phyloP scores from a whole-genome alignment of 371 early-diverging fungal species.

The Apophysomyces variabilis region DNA sequence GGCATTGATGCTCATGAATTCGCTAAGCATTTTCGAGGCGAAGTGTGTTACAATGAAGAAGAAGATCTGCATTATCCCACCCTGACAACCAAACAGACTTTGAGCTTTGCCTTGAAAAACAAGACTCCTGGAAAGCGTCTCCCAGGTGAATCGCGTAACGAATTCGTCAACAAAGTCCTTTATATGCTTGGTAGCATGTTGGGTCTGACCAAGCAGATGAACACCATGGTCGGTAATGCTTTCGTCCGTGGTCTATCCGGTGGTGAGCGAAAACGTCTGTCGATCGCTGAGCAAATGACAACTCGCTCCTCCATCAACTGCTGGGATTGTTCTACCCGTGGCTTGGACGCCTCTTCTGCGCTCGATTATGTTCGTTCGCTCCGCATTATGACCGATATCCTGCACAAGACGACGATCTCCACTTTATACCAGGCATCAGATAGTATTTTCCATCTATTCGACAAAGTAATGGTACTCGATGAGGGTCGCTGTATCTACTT shows the following conservation, averaged over 20 bases:
- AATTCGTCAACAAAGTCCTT: conserved; percentile 36
- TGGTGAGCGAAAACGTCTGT: conserved; percentile 86
- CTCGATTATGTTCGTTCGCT: conserved; percentile 73
- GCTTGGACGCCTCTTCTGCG: conserved; percentile 89
- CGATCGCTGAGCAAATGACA: conserved; percentile 86
- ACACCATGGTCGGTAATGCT: conserved; percentile 84
- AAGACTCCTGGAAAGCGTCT: conserved; percentile 48
- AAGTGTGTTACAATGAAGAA: conserved; percentile 54
- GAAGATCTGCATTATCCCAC: conserved; percentile 54
- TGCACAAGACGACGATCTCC: conserved; percentile 63
- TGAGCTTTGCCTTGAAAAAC: conserved; percentile 52
- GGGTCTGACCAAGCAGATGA: conserved; percentile 70
- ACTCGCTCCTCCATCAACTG: conserved; percentile 73
- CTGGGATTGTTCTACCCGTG: conserved; percentile 88
- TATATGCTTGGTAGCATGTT: conserved; percentile 60
- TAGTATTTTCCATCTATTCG: conserved; percentile 77
- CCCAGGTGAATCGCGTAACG: conserved; percentile 22
- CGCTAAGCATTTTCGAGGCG: conserved; percentile 38
- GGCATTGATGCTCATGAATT: conserved; percentile 50
- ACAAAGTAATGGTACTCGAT: conserved; percentile 71
- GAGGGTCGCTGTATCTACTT: conserved; percentile 77
- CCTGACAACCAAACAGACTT: conserved; percentile 53
- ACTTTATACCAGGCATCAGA: conserved; percentile 74
- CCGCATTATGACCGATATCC: conserved; percentile 64
- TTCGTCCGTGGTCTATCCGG: conserved; percentile 82